Base-by-base conservation (phyloP, 768 basidiomycete genomes). In the Termitomyces sp. region DNA sequence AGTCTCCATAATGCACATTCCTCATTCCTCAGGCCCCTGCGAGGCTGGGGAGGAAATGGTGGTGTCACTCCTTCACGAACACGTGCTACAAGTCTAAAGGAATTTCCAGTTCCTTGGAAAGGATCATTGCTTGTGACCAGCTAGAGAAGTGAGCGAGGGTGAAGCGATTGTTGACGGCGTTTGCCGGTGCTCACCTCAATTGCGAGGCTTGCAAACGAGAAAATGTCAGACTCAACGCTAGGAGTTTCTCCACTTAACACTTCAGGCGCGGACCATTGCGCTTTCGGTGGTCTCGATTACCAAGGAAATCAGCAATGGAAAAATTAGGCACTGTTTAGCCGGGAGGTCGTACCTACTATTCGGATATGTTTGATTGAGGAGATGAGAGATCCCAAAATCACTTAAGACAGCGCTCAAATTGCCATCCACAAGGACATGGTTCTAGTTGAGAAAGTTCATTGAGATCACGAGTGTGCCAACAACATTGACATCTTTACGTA, bases 311-410 rank as follows among this genome's bases (percentile, higher is more conserved):
- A 51, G 26, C 11, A 12, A n/a, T 17, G 4, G 21, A 3, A 51
- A 40, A 17, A 11, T 23, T 26, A 26, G 7, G 26, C 12, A 11
- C 5, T 15, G 28, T 51, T n/a, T 28, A 17, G 26, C 37, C 12
- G 23, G 23, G 17, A 23, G 7, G 9, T 11, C 23, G 11, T 40
- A 40, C 50, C 50, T 51, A 11, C 38, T 51, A 40, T 40, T 40
- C 26, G 50, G 38, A 6, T 40, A 50, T 40, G 50, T 40, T 26
- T 51, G 26, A n/a, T 50, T 40, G 11, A 50, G 50, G 26, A 50
- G 50, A 23, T 50, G 37, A 38, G 50, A 40, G 17, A 50, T 40
- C 11, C 50, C 50, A 14, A 51, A 51, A 51, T 51, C 50, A 51
- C 38, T 40, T 3, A 30, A 19, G 38, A 30, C 12, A 26, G 50